Percentiles rank a stretch among this genome's conserved stretches.
Evolutionary conservation across 306 rosid genomes (phyloP).

Genomic region (Carpinus viminea): DNA sequence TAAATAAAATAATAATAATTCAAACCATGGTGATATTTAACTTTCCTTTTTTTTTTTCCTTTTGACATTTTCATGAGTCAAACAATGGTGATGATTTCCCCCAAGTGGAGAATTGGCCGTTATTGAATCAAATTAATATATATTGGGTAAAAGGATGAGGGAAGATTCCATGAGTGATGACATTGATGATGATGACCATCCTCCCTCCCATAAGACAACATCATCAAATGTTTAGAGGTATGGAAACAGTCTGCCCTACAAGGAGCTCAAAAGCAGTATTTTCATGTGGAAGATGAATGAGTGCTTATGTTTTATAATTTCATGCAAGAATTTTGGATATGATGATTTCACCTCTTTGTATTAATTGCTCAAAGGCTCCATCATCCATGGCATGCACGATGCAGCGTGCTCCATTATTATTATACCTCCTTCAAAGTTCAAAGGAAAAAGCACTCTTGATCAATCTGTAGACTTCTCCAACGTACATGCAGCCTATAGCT

Average conservation of each 20-base stretch:
- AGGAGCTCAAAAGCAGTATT: constrained; percentile 9
- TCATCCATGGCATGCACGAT: background rate
- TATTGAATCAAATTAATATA: background rate
- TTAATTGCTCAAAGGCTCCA: constrained; percentile 14
- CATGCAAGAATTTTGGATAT: constrained; percentile 5
- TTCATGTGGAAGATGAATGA: constrained; percentile 11
- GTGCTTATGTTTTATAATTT: constrained; percentile 5
- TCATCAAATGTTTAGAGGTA: constrained; percentile 17
- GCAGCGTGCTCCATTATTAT: constrained; percentile 21
- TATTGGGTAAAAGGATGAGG: background rate
- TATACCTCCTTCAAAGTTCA: background rate
- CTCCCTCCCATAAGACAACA: constrained; percentile 6
- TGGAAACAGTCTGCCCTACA: constrained; percentile 20
- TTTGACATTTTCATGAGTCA: background rate
- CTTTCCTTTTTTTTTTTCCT: background rate
- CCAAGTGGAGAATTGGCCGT: constrained; percentile 5
- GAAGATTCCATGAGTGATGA: constrained; percentile 28
- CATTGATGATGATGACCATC: constrained; percentile 9
- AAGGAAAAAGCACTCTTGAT: background rate
- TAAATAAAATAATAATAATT: too few relatives aligned
- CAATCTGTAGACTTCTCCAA: too few relatives aligned
- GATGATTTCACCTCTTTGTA: background rate
- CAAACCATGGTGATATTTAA: background rate
- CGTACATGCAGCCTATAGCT: too few relatives aligned
- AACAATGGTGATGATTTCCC: background rate